Evolutionary conservation across 192 early-diverging fungal genomes (phyloP), one percentile per base, ranked within the genome.

Genomic region (Gryganskiella cystojenkinii): DNA sequence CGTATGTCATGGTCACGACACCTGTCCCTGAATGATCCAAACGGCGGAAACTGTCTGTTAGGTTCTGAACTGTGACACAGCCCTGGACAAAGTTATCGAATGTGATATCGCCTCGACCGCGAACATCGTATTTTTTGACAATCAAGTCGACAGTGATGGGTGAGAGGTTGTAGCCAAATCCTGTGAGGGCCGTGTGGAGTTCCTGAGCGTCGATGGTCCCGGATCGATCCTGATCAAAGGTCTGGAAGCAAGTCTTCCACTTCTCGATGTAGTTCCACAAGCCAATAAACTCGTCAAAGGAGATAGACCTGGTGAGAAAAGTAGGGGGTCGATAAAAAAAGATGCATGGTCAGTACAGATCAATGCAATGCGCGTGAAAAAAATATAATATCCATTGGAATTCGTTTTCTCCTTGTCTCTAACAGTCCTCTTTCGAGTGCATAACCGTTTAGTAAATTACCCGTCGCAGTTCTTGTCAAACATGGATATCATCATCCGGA

Each of bases 231-330:
- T 79, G 81, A 59, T 92, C 91, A 50, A 89, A 92, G 5, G 73
- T 82, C 56, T 83, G 84, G 79, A 91, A 92, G 62, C 89, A 89
- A 15, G 80, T 59, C 69, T 89, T 89, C 91, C 91, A 92, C 42
- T 91, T 88, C 53, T 89, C 84, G 43, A 91, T 91, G 65, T 90
- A 92, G 71, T 75, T 80, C 89, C 88, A 91, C 19, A 91, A 80
- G 9, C 86, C 85, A 44, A 82, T 80, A 50, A 92, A 92, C 63
- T 92, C 91, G 34, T 85, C 65, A 67, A 91, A 92, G 55, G 71
- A 75, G 50, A 92, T 89, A 10, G 88, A 84, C 11, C n/a, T n/a
- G n/a, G n/a, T n/a, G n/a, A n/a, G n/a, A n/a, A n/a, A n/a, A n/a
- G n/a, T n/a, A n/a, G n/a, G n/a, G n/a, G n/a, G n/a, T n/a, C n/a